Conservation (phyloP, 2,329 filamentous ascomycete genomes). For the Remersonia thermophila region DNA sequence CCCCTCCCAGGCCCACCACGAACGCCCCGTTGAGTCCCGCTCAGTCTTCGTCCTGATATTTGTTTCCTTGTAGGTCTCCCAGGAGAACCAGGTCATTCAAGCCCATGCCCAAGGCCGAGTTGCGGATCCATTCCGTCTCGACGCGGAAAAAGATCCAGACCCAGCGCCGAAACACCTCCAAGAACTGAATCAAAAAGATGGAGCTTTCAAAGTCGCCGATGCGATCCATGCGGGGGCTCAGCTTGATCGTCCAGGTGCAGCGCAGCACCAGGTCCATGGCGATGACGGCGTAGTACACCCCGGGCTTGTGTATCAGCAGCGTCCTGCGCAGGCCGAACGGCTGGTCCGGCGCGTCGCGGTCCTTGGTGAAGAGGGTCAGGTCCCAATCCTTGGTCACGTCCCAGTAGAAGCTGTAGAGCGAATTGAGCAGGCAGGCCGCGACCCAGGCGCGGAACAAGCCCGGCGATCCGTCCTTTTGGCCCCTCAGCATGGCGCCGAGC, state of each 20-base stretch:
- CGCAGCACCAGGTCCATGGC: constrained; percentile 66
- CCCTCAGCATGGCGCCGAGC: constrained; percentile 59
- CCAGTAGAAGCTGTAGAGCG: constrained; percentile 96
- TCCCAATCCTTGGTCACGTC: constrained; percentile 97
- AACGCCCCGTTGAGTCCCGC: no score
- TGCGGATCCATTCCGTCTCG: constrained; percentile 81
- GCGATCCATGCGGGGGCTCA: constrained; percentile 69
- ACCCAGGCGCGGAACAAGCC: constrained; percentile 51
- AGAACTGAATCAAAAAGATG: constrained; percentile 74
- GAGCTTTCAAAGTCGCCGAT: constrained; percentile 79
- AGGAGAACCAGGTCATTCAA: constrained; percentile 58
- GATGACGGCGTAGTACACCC: constrained; percentile 75
- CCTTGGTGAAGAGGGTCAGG: constrained; percentile 61
- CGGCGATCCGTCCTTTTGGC: constrained; percentile 30
- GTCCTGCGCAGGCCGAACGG: constrained; percentile 67
- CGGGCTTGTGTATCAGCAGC: constrained; percentile 57
- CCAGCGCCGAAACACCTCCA: constrained; percentile 84
- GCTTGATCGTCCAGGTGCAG: constrained; percentile 84
- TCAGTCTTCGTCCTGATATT: constrained; percentile 43
- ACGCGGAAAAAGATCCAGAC: constrained; percentile 95
- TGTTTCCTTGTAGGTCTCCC: constrained; percentile 56
- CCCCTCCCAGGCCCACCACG: no score
- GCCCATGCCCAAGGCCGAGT: constrained; percentile 37
- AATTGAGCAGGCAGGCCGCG: constrained; percentile 65
- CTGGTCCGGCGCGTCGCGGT: constrained; percentile 50